Evolutionary conservation across 2,329 filamentous ascomycete genomes (phyloP), one percentile per base, ranked within the genome.

Genomic region (Thelonectria rubi): DNA sequence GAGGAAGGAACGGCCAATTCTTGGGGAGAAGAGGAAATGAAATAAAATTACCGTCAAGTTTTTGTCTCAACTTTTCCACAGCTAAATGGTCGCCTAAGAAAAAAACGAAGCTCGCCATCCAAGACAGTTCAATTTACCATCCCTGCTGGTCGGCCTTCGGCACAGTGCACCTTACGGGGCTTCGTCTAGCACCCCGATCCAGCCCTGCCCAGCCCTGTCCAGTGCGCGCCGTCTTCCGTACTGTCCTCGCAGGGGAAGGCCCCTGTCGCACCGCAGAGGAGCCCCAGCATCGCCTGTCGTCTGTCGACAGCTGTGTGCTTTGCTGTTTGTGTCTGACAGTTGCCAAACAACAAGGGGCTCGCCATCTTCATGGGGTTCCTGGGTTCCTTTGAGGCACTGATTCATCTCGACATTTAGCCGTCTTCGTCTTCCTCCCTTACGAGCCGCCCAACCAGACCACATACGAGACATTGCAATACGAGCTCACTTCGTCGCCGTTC

Each of bases 291-390:
- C 24, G 17, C 24, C 39, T 43, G 17, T 45, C 21, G 50, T 42
- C 18, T 32, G 12, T 56, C 30, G n/a, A 48, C 32, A 24, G 26
- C 46, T 48, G 21, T 17, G 21, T 21, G 21, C 9, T 30, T 60
- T 50, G 52, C 48, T 50, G 12, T 68, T 51, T 59, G 47, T 46
- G 50, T 63, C 59, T 57, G 39, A 64, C 55, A 58, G 37, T 65
- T 50, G 48, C 55, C 51, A 42, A 43, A 64, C 58, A 58, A 59
- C 50, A 60, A 46, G 46, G 51, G 57, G 54, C 40, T 43, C 39
- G 39, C 30, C 26, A 30, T 40, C 32, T 52, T 17, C 5, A 30
- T 14, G n/a, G n/a, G n/a, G n/a, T n/a, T n/a, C 49, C 21, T n/a
- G 6, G 4, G 14, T 45, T n/a, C 32, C 17, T 15, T 20, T 53